Conservation (phyloP, 2,329 filamentous ascomycete species). For the Penicillium sp. region DNA sequence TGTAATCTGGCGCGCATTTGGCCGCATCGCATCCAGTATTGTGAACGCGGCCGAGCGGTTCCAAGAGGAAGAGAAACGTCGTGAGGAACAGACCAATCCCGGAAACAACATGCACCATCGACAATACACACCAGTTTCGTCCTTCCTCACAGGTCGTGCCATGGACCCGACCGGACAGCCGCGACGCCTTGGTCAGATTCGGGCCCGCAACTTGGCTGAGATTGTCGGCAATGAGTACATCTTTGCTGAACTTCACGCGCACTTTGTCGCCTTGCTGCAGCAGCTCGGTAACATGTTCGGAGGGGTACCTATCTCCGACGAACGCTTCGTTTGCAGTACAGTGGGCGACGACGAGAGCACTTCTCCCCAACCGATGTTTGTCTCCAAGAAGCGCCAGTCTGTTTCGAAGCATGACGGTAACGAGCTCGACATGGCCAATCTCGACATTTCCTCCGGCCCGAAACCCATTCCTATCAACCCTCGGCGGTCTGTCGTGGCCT, state of each 20-base stretch:
- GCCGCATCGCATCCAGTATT: slow-evolving; percentile 54
- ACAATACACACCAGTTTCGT: slow-evolving; percentile 56
- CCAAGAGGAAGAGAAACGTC: slow-evolving; percentile 45
- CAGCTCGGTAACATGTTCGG: slow-evolving; percentile 48
- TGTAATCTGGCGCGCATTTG: slow-evolving; percentile 54
- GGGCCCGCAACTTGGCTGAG: slow-evolving; percentile 56
- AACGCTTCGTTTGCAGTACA: slow-evolving; percentile 42
- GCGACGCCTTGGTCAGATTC: slow-evolving; percentile 52
- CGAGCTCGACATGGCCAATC: slow-evolving; percentile 33
- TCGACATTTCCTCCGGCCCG: slow-evolving; percentile 35
- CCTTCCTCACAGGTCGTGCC: slow-evolving; percentile 56
- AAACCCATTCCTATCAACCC: slow-evolving; percentile 39
- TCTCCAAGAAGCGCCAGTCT: slow-evolving; percentile 19
- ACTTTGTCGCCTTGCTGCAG: slow-evolving; percentile 52
- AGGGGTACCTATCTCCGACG: slow-evolving; percentile 42
- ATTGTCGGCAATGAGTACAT: slow-evolving; percentile 59
- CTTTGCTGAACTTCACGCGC: slow-evolving; percentile 56
- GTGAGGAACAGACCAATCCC: slow-evolving; percentile 38
- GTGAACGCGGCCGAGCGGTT: slow-evolving; percentile 46
- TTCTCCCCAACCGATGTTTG: slow-evolving; percentile 25
- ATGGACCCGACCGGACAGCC: slow-evolving; percentile 57
- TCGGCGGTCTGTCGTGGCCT: slow-evolving; percentile 38
- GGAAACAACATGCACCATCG: slow-evolving; percentile 29
- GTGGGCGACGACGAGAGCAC: slow-evolving; percentile 30
- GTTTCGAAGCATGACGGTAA: slow-evolving; percentile 26